Evolutionary conservation across 768 basidiomycete genomes (phyloP), one percentile per base, ranked within the genome.

Genomic region (Amylocystis lapponica): DNA sequence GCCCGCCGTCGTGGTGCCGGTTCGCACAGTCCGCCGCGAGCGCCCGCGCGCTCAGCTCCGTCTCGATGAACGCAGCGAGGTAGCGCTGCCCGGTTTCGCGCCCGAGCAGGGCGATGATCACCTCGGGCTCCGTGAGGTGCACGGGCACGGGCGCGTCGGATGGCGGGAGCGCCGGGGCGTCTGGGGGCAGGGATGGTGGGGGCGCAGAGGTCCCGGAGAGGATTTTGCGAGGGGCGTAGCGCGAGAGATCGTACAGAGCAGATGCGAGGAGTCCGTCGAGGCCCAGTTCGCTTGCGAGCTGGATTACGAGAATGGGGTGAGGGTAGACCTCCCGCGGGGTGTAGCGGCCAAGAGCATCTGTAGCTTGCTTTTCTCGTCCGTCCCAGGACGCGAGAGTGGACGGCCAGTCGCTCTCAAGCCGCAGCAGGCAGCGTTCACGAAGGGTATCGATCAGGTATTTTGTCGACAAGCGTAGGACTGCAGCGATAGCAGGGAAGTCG

Each of bases 391-490:
- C 58, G 19, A 88, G 76, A 1, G 81, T 78, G 4, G 71, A 55
- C 1, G 86, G 86, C 79, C 83, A 89, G 58, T 86, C 83, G 25
- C 65, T 58, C 13, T 66, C 61, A 14, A 89, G 71, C 10, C 78
- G 79, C 3, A 63, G 59, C 19, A 88, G 63, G 51, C 83, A 86
- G 30, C 71, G 79, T 32, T 66, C 53, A 0, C 81, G 78, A 23
- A 86, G 76, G 43, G 78, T 74, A 27, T 83, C 76, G 43, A 86
- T 79, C 39, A 87, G 68, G 58, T 89, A 89, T 62, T 89, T 89
- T 23, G 76, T 75, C 1, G 85, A 83, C 2, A 88, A 64, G 5
- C 86, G 81, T 6, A 87, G 72, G 33, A 85, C 79, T 4, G 77
- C 75, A 2, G 83, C 70, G 27, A 88, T 59, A 16, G 67, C 63